Conservation (phyloP, 257 asterid genomes). For the Gardenia jasminoides region DNA sequence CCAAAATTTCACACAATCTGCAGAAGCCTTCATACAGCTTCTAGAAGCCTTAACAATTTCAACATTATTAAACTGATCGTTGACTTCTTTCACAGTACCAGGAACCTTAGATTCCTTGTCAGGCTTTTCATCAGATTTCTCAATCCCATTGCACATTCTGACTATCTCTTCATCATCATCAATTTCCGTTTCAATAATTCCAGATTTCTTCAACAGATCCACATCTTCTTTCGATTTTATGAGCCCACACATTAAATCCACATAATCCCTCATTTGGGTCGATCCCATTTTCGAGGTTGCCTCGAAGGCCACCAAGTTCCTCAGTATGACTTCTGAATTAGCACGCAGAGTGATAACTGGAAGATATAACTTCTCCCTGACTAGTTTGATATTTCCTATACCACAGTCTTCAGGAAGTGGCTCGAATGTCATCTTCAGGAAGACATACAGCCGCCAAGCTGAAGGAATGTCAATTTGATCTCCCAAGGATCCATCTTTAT, state of each 20-base stretch:
- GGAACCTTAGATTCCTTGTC: neutral
- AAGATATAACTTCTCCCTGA: neutral
- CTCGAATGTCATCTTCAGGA: neutral
- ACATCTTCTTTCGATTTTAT: constrained; percentile 11
- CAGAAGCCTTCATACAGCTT: neutral
- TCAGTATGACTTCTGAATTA: constrained; percentile 15
- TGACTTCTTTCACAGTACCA: neutral
- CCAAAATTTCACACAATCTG: neutral
- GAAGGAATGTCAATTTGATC: constrained; percentile 2
- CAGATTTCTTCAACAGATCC: neutral
- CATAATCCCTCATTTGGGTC: constrained; percentile 4
- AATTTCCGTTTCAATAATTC: neutral
- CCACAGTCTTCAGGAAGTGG: constrained; percentile 1
- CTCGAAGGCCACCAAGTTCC: constrained; percentile 19
- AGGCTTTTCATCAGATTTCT: neutral
- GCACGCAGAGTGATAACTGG: constrained; percentile 7
- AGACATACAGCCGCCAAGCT: neutral
- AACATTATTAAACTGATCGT: neutral
- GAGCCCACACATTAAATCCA: constrained; percentile 19
- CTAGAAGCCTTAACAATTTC: neutral
- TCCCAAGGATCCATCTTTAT: neutral
- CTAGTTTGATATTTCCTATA: neutral
- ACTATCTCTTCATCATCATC: too few relatives aligned
- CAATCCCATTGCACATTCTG: too few relatives aligned
- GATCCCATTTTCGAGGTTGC: neutral